Evolutionary conservation across 768 basidiomycete species (phyloP).

Genomic region (Leccinum aurantiacum): DNA sequence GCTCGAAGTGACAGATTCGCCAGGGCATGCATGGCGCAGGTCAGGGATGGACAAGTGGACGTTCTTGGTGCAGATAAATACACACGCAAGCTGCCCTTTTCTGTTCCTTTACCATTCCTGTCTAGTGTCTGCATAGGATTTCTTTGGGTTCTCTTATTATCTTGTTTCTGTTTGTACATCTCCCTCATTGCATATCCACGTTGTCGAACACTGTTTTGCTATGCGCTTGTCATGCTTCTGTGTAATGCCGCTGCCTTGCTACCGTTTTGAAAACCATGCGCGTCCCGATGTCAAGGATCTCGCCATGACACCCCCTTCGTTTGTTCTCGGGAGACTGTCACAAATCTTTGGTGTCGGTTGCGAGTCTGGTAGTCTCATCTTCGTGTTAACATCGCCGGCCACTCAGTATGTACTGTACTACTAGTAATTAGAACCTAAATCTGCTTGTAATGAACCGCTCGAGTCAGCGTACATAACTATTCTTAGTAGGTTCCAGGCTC

Average conservation of each 20-base stretch:
- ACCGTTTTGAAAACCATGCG: not conserved
- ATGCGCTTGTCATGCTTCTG: not conserved
- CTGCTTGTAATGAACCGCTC: too few species aligned
- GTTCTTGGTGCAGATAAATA: not conserved
- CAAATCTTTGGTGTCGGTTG: too few species aligned
- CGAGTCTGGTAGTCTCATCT: too few species aligned
- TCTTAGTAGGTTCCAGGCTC: not conserved
- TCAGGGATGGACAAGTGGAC: not conserved
- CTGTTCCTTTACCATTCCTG: not conserved
- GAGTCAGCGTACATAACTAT: too few species aligned
- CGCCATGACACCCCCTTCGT: not conserved
- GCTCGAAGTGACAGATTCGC: not conserved
- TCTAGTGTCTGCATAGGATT: not conserved
- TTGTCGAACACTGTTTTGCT: not conserved
- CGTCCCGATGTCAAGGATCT: not conserved
- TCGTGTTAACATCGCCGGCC: too few species aligned
- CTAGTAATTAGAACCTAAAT: too few species aligned
- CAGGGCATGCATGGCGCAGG: not conserved
- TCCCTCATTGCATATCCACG: not conserved
- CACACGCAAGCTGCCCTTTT: slow-evolving; percentile 1
- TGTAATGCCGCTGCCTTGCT: not conserved
- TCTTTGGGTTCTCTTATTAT: not conserved
- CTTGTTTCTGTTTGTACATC: slow-evolving; percentile 5
- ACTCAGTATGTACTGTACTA: too few species aligned
- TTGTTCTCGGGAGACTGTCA: too few species aligned